These are phyloP conservation scores for Lentinula raphanica DNA, from an alignment of 768 basidiomycete species.

Conservation along the genomic window DNA sequence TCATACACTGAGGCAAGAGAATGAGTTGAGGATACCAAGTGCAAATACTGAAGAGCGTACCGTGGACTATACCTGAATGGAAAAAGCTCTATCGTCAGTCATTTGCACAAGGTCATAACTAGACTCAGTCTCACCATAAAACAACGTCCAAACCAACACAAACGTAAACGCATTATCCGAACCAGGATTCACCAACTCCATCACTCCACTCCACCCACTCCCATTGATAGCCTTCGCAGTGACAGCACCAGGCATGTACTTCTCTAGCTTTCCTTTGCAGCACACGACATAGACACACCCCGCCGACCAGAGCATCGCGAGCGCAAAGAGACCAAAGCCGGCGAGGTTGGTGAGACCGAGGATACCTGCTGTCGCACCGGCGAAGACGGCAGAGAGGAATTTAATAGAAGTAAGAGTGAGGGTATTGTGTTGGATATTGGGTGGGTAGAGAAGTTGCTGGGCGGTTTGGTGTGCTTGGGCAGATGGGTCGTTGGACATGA, in stretches of 20 bases:
- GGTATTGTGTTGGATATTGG: conserved; percentile 6
- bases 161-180: conserved; percentile 91
- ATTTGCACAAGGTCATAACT: too few relatives aligned
- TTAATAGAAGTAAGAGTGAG: conserved; percentile 56
- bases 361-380: conserved; percentile 84
- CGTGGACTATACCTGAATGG: conserved; percentile 42
- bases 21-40: not conserved
- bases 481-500: conserved; percentile 22
- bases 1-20: not conserved
- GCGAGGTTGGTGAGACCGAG: conserved; percentile 82
- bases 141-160: conserved; percentile 88
- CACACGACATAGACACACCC: conserved; percentile 62
- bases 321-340: conserved; percentile 76
- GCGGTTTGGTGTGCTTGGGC: not conserved
- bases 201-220: conserved; percentile 53
- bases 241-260: not conserved
- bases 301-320: conserved; percentile 64
- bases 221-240: not conserved
- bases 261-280: conserved; percentile 56
- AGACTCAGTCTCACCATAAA: conserved; percentile 75
- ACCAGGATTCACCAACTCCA: conserved; percentile 74
- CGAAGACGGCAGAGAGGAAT: conserved; percentile 78
- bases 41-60: conserved; percentile 18
- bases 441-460: conserved; percentile 6
- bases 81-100: too few relatives aligned